Evolutionary conservation across 176 grass and related monocot genomes (phyloP).

Genomic region (Bonia amplexicaulis): DNA sequence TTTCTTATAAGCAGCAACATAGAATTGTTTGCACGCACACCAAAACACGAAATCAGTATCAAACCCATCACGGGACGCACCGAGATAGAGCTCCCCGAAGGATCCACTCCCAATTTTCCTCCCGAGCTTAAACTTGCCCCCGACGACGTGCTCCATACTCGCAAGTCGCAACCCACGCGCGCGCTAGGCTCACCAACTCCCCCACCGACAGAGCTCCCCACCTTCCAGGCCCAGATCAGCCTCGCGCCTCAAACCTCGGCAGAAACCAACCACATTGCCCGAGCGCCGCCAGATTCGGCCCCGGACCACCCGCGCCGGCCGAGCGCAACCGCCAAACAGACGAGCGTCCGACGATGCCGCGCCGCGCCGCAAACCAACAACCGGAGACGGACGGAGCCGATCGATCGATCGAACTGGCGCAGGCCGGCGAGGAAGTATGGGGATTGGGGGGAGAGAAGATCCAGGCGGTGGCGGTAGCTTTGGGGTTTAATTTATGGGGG

Average conservation of each 20-base stretch:
- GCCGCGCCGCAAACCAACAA: background rate
- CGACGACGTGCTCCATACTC: constrained; percentile 57
- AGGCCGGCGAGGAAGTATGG: background rate
- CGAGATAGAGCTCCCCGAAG: constrained; percentile 66
- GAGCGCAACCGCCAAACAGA: background rate
- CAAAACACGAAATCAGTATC: background rate
- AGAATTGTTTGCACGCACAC: background rate
- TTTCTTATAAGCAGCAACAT: background rate
- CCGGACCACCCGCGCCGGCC: background rate
- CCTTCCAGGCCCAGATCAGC: constrained; percentile 13
- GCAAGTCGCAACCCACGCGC: background rate
- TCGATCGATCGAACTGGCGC: background rate
- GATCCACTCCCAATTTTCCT: constrained; percentile 77
- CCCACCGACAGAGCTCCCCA: constrained; percentile 22
- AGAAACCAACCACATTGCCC: constrained; percentile 4
- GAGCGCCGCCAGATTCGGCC: background rate
- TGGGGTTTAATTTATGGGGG: background rate
- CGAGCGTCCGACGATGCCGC: background rate
- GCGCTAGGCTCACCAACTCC: background rate
- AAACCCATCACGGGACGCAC: constrained; percentile 19
- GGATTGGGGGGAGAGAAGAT: background rate
- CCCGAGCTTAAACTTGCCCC: constrained; percentile 68
- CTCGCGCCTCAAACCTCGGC: background rate
- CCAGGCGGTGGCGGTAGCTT: background rate
- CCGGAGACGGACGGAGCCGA: background rate